Percentiles rank a stretch among this genome's conserved stretches.
These are phyloP conservation scores for Terana coerulea DNA, from an alignment of 768 basidiomycete genomes.

Conservation along the genomic window DNA sequence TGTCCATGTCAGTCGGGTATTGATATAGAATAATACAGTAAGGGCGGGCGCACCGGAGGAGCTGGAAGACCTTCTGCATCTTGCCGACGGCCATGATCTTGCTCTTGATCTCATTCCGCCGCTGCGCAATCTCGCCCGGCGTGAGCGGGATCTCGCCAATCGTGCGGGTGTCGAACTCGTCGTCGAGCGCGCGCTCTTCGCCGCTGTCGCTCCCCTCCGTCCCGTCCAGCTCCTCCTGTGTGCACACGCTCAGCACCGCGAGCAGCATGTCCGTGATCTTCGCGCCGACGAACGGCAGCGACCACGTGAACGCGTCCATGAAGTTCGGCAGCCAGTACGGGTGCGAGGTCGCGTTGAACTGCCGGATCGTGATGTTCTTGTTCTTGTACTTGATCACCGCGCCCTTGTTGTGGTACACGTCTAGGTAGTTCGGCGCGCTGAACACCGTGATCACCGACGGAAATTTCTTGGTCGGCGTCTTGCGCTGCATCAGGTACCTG, in stretches of 20 bases:
- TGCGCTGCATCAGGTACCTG: slow-evolving; percentile 26
- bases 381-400: slow-evolving; percentile 97
- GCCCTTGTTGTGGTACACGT: slow-evolving; percentile 94
- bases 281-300: slow-evolving; percentile 95
- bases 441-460: slow-evolving; percentile 48
- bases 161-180: slow-evolving; percentile 24
- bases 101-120: slow-evolving; percentile 81
- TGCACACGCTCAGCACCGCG: slow-evolving; percentile 92
- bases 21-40: not conserved
- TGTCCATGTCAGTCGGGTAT: not conserved
- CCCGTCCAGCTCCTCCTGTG: slow-evolving; percentile 89
- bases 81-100: slow-evolving; percentile 92
- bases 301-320: slow-evolving; percentile 99
- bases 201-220: slow-evolving; percentile 14
- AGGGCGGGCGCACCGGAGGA: slow-evolving; percentile 67
- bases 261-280: slow-evolving; percentile 99
- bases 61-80: slow-evolving; percentile 87
- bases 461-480: slow-evolving; percentile 11
- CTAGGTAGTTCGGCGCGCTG: slow-evolving; percentile 94
- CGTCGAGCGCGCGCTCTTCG: slow-evolving; percentile 22
- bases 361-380: slow-evolving; percentile 85
- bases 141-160: slow-evolving; percentile 27
- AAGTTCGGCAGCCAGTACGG: slow-evolving; percentile 99
- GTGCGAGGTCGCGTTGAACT: slow-evolving; percentile 44
- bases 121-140: slow-evolving; percentile 42